These are phyloP conservation scores for Kokia cookei DNA, from an alignment of 441 rosid genomes.

Conservation along the genomic window DNA sequence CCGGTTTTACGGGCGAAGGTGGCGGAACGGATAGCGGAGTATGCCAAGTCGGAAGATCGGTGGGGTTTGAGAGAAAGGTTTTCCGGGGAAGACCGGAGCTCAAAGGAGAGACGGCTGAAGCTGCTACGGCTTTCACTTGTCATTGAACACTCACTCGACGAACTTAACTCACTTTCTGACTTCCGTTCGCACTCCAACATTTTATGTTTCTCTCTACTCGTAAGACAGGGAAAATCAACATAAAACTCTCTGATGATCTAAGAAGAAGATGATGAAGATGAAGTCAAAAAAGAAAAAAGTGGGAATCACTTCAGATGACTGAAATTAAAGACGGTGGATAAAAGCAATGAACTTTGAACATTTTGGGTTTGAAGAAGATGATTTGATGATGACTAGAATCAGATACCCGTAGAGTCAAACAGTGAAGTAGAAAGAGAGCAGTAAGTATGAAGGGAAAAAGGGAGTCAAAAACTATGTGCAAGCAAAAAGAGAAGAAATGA, in stretches of 20 bases:
- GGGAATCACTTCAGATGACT: slow-evolving; percentile 1
- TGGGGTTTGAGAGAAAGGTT: slow-evolving; percentile 65
- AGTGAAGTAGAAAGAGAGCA: background rate
- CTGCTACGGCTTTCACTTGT: slow-evolving; percentile 59
- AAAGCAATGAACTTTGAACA: slow-evolving; percentile 4
- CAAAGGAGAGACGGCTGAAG: slow-evolving; percentile 69
- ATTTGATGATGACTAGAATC: background rate
- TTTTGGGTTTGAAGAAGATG: background rate
- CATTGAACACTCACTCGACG: slow-evolving; percentile 38
- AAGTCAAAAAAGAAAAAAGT: background rate
- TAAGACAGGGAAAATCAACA: background rate
- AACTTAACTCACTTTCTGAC: slow-evolving; percentile 48
- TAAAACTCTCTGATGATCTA: background rate
- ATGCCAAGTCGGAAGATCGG: slow-evolving; percentile 77
- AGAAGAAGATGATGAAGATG: background rate
- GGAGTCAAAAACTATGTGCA: background rate
- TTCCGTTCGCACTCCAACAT: slow-evolving; percentile 35
- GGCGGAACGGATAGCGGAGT: slow-evolving; percentile 65
- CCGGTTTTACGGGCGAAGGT: slow-evolving; percentile 33
- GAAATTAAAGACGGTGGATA: background rate
- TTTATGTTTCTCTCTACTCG: background rate
- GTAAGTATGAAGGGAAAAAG: background rate
- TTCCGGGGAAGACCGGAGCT: slow-evolving; percentile 38
- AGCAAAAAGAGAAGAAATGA: background rate
- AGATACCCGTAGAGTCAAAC: background rate